These are phyloP conservation scores for Primulina eburnea DNA, from an alignment of 257 asterid genomes.

Conservation along the genomic window DNA sequence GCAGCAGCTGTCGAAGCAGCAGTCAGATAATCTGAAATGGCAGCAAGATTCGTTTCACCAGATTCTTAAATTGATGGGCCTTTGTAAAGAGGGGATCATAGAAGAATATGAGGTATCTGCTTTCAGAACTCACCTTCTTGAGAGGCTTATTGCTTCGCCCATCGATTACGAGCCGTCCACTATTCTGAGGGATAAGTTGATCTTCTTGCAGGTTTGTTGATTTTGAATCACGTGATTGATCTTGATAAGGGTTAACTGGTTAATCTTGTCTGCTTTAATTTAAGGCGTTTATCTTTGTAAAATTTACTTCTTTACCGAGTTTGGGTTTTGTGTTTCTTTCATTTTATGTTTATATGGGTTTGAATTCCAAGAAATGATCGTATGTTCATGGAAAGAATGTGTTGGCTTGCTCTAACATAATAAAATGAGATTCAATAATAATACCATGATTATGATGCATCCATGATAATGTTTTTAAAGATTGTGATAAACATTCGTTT, in stretches of 20 bases:
- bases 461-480: no score
- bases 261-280: neutral
- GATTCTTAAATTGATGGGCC: slow-evolving; percentile 79
- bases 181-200: slow-evolving; percentile 75
- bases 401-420: no score
- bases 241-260: neutral
- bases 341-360: no score
- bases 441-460: no score
- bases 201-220: slow-evolving; percentile 76
- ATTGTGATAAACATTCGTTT: no score
- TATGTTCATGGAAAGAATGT: no score
- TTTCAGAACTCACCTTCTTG: slow-evolving; percentile 70
- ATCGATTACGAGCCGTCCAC: slow-evolving; percentile 65
- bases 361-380: no score
- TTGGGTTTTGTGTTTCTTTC: no score
- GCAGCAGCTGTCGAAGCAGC: slow-evolving; percentile 75
- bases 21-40: slow-evolving; percentile 88
- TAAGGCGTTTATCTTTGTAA: neutral
- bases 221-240: neutral
- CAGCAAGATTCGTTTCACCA: slow-evolving; percentile 97
- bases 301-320: neutral
- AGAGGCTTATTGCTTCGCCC: slow-evolving; percentile 59
- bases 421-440: no score
- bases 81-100: slow-evolving; percentile 72
- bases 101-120: slow-evolving; percentile 75